phyloP scores from a whole-genome alignment of 2,329 filamentous ascomycete species.

The Aspergillus arachidicola region DNA sequence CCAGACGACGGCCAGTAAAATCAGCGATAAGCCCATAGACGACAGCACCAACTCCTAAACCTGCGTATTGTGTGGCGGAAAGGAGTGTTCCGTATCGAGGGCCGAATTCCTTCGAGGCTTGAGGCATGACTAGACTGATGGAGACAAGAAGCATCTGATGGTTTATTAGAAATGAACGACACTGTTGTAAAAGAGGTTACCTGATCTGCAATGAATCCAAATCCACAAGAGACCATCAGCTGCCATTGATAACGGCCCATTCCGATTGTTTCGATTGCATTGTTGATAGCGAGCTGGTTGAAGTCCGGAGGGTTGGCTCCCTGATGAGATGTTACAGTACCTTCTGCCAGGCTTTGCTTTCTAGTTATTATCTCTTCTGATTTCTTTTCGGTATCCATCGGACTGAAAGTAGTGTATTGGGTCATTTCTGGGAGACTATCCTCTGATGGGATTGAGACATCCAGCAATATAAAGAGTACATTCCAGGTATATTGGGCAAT shows the following conservation, averaged over 20 bases:
- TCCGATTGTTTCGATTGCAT: slow-evolving; percentile 12
- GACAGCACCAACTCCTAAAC: neutral
- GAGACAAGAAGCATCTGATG: slow-evolving; percentile 9
- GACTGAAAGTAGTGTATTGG: neutral
- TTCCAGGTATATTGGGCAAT: neutral
- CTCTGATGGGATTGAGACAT: neutral
- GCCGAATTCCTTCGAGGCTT: slow-evolving; percentile 8
- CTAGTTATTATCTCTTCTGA: neutral
- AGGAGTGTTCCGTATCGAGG: slow-evolving; percentile 5
- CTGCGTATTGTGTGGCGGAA: neutral
- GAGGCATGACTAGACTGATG: slow-evolving; percentile 9
- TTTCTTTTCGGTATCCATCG: neutral
- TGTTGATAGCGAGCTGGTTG: neutral
- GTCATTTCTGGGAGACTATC: neutral
- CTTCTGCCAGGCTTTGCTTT: neutral
- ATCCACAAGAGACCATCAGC: slow-evolving; percentile 7
- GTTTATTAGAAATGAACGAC: too few species aligned
- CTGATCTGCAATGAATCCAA: slow-evolving; percentile 14
- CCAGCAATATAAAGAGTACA: neutral
- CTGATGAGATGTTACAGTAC: too few species aligned
- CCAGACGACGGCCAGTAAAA: slow-evolving; percentile 11
- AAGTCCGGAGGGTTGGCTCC: too few species aligned
- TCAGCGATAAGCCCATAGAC: slow-evolving; percentile 3
- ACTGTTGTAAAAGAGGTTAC: neutral
- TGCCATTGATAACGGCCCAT: slow-evolving; percentile 16